These are phyloP conservation scores for Panellus pusillus DNA, from an alignment of 768 basidiomycete species.

Conservation along the genomic window DNA sequence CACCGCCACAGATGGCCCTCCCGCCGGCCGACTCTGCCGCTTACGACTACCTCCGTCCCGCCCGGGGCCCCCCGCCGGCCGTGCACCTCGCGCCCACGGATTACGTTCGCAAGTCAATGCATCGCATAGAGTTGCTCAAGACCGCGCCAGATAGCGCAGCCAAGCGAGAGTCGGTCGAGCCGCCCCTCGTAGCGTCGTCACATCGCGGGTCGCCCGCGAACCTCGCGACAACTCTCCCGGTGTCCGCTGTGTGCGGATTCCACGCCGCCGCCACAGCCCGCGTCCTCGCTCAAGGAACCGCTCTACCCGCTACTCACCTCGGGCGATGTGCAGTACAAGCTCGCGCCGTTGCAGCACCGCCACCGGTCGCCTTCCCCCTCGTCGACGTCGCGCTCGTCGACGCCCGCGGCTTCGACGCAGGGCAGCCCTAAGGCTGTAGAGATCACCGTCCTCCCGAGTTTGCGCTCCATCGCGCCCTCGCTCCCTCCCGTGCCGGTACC, in stretches of 20 bases:
- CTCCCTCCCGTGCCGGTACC: slow-evolving; percentile 1
- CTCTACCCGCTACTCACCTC: slow-evolving; percentile 64
- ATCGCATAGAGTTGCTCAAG: slow-evolving; percentile 54
- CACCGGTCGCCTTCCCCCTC: slow-evolving; percentile 58
- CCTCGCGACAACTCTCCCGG: slow-evolving; percentile 24
- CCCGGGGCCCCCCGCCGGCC: slow-evolving; percentile 52
- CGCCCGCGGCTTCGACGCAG: slow-evolving; percentile 36
- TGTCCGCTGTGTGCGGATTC: not conserved
- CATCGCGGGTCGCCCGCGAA: slow-evolving; percentile 43
- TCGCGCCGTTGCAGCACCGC: slow-evolving; percentile 57
- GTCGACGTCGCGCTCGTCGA: slow-evolving; percentile 37
- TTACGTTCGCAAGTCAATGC: slow-evolving; percentile 44
- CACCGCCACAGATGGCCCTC: slow-evolving; percentile 56
- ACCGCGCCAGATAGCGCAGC: slow-evolving; percentile 30
- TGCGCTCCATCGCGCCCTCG: slow-evolving; percentile 40
- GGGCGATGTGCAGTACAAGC: slow-evolving; percentile 63
- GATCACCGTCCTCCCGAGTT: slow-evolving; percentile 42
- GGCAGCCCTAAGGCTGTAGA: slow-evolving; percentile 44
- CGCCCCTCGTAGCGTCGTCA: slow-evolving; percentile 34
- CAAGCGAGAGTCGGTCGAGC: slow-evolving; percentile 46
- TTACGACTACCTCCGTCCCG: slow-evolving; percentile 56
- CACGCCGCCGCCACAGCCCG: slow-evolving; percentile 23
- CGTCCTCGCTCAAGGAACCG: slow-evolving; percentile 34
- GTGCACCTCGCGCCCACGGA: slow-evolving; percentile 56
- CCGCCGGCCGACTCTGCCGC: slow-evolving; percentile 44